phyloP scores from a whole-genome alignment of 2,329 filamentous ascomycete genomes.

The Hypoxylon sp. region DNA sequence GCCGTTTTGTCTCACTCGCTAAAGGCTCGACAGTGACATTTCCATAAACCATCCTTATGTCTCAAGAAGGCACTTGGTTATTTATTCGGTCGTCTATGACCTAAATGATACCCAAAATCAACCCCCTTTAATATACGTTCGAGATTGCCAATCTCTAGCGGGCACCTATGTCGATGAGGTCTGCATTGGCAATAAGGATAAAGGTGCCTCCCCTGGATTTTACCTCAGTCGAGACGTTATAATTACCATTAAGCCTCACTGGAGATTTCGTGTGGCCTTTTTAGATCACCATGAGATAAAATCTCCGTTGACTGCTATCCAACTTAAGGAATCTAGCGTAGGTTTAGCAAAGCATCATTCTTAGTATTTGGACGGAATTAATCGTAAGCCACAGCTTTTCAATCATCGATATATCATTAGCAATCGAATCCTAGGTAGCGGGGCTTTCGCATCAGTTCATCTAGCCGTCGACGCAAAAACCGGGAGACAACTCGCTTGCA shows the following conservation, averaged over 20 bases:
- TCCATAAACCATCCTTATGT: constrained; percentile 60
- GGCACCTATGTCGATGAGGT: constrained; percentile 67
- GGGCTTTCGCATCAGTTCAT: constrained; percentile 68
- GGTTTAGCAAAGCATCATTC: constrained; percentile 15
- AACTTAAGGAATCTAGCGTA: constrained; percentile 57
- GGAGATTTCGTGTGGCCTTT: constrained; percentile 57
- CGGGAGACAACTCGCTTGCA: constrained; percentile 76
- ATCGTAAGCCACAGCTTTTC: constrained; percentile 59
- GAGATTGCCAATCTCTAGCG: constrained; percentile 68
- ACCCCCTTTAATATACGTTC: constrained; percentile 65
- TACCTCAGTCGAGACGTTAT: constrained; percentile 67
- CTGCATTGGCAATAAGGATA: constrained; percentile 59
- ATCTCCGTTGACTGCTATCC: constrained; percentile 45
- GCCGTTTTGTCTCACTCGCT: constrained; percentile 4
- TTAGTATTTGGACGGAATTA: constrained; percentile 33
- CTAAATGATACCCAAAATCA: constrained; percentile 48
- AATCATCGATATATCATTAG: constrained; percentile 64
- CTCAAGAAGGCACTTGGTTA: constrained; percentile 68
- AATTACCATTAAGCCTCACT: constrained; percentile 59
- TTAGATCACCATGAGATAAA: constrained; percentile 21
- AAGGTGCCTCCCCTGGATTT: constrained; percentile 58
- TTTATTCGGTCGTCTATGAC: constrained; percentile 69
- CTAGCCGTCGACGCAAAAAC: constrained; percentile 67
- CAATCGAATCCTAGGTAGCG: constrained; percentile 66
- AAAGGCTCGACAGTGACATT: constrained; percentile 54